These are phyloP conservation scores for Lactifluus pinguis DNA, from an alignment of 768 basidiomycete genomes.

Conservation along the genomic window DNA sequence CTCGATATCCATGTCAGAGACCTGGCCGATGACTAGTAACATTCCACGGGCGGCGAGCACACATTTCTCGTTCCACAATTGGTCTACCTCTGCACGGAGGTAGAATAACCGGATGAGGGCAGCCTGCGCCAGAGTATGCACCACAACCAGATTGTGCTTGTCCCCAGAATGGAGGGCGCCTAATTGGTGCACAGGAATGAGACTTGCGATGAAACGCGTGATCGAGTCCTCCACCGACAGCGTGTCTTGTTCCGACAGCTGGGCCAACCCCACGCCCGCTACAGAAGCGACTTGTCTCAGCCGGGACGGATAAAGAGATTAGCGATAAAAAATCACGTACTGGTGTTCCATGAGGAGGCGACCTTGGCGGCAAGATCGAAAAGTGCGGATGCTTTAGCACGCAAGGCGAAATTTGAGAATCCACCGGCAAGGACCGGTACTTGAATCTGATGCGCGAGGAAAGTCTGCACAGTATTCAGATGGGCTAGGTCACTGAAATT, in stretches of 20 bases:
- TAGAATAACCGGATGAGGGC: conserved; percentile 60
- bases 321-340: conserved; percentile 30
- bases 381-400: conserved; percentile 69
- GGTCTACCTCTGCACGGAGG: conserved; percentile 36
- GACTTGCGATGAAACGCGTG: conserved; percentile 49
- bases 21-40: conserved; percentile 50
- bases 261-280: conserved; percentile 32
- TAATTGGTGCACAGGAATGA: conserved; percentile 58
- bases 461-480: conserved; percentile 51
- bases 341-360: conserved; percentile 49
- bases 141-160: conserved; percentile 47
- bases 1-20: conserved; percentile 54
- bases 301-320: conserved; percentile 1
- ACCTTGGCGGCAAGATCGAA: conserved; percentile 59
- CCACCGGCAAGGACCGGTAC: conserved; percentile 39
- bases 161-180: conserved; percentile 46
- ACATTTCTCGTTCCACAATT: conserved; percentile 56
- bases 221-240: conserved; percentile 56
- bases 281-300: neutral
- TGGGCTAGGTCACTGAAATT: conserved; percentile 42
- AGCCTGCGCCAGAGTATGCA: conserved; percentile 58
- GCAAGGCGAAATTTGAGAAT: conserved; percentile 55
- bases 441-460: conserved; percentile 46
- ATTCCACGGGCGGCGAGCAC: conserved; percentile 53
- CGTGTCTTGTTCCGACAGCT: conserved; percentile 47